Evolutionary conservation across 805 yeast species (phyloP).

Genomic region (Suhomyces faveliae): DNA sequence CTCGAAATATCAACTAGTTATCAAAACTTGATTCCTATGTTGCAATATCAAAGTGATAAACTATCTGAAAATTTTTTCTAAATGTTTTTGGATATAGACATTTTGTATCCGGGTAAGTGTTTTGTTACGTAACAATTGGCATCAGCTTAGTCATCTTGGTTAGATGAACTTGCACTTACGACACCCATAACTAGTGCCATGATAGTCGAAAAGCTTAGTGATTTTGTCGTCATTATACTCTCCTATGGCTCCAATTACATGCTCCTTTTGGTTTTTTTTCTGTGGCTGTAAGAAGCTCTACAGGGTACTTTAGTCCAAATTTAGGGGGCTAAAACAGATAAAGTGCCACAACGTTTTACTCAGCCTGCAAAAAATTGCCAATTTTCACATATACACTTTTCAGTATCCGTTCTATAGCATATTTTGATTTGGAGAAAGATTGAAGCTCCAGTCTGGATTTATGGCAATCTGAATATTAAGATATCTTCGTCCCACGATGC

Average conservation of each 20-base stretch:
- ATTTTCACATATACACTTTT: background rate
- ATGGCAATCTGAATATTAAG: constrained; percentile 7
- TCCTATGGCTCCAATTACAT: background rate
- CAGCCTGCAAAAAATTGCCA: background rate
- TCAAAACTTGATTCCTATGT: constrained; percentile 4
- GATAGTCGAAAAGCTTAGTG: background rate
- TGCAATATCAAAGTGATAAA: background rate
- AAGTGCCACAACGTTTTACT: background rate
- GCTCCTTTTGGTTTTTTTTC: background rate
- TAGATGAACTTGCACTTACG: background rate
- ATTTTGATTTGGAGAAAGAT: background rate
- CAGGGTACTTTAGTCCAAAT: background rate
- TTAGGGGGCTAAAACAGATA: background rate
- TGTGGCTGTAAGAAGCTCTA: background rate
- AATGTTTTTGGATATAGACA: constrained; percentile 3
- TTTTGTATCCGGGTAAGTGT: constrained; percentile 13
- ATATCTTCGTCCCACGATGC: constrained; percentile 8
- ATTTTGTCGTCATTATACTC: background rate
- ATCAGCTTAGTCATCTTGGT: background rate
- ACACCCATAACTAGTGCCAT: background rate
- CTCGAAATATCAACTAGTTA: constrained; percentile 6
- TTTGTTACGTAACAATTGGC: background rate
- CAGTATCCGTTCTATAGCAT: background rate
- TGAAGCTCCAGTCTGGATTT: background rate
- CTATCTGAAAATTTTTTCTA: constrained; percentile 12